Evolutionary conservation across 495 filamentous ascomycete species (phyloP).

Genomic region (Penicillium atrosanguineum): DNA sequence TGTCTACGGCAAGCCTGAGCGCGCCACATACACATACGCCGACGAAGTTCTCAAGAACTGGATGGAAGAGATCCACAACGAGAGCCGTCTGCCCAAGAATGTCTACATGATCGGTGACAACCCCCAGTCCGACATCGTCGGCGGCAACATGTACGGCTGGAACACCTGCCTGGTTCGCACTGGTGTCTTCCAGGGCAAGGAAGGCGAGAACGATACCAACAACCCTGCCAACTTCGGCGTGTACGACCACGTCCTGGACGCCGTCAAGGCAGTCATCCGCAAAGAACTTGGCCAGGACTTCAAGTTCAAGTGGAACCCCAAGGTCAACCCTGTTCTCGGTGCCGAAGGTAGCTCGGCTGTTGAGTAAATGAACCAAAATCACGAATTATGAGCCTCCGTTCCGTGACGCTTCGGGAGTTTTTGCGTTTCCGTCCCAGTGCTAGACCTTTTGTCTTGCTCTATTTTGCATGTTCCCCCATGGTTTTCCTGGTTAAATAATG

Average conservation of each 20-base stretch:
- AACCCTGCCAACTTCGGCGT: conserved; percentile 58
- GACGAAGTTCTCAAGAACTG: conserved; percentile 71
- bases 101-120: conserved; percentile 85
- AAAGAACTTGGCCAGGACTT: conserved; percentile 58
- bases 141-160: conserved; percentile 81
- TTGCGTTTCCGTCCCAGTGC: conserved; percentile 9
- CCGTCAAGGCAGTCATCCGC: conserved; percentile 51
- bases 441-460: conserved; percentile 19
- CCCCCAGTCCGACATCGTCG: conserved; percentile 73
- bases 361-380: conserved; percentile 40
- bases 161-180: conserved; percentile 70
- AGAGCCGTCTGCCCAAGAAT: conserved; percentile 66
- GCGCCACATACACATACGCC: conserved; percentile 77
- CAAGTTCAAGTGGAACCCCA: conserved; percentile 56
- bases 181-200: conserved; percentile 56
- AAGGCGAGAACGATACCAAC: conserved; percentile 53
- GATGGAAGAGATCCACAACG: conserved; percentile 75
- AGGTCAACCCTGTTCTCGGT: conserved; percentile 64
- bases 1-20: conserved; percentile 81
- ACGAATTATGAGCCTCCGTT: conserved; percentile 6
- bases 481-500: conserved; percentile 9
- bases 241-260: conserved; percentile 54
- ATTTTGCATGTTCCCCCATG: conserved; percentile 13
- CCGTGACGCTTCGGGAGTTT: conserved; percentile 13
- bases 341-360: conserved; percentile 52